A percentile compares a stretch with the other conserved stretches of the same genome.
Conservation (phyloP, 768 basidiomycete species). For the Leccinum incarnatum region DNA sequence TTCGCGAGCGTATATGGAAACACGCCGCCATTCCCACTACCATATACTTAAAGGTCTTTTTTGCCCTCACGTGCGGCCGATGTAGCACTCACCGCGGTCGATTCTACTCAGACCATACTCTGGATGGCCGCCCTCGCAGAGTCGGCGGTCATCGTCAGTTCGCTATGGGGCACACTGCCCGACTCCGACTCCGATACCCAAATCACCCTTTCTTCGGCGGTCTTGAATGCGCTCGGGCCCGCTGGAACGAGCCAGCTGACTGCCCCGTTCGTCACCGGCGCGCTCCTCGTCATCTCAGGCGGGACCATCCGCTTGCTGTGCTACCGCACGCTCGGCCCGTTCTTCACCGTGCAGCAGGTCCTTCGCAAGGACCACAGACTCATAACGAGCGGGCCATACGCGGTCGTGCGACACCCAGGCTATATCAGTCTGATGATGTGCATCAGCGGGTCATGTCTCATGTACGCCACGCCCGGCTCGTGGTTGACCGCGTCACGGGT, state of each 20-base stretch:
- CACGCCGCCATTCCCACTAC: not conserved
- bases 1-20: conserved; percentile 6
- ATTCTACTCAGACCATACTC: not conserved
- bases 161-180: not conserved
- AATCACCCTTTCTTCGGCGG: not conserved
- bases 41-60: not conserved
- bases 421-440: conserved; percentile 15
- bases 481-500: conserved; percentile 6
- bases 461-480: not conserved
- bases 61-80: not conserved
- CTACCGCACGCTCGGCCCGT: conserved; percentile 17
- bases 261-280: conserved; percentile 4
- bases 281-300: conserved; percentile 2
- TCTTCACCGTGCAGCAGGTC: conserved; percentile 21
- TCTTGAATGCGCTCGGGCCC: conserved; percentile 12
- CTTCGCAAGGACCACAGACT: conserved; percentile 22
- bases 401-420: conserved; percentile 28
- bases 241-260: not conserved
- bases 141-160: not conserved
- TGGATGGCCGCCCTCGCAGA: not conserved
- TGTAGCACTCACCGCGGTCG: not conserved
- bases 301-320: conserved; percentile 10
- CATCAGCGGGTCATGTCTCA: not conserved
- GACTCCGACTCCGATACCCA: not conserved
- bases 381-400: conserved; percentile 29